phyloP scores from a whole-genome alignment of 345 rosid genomes.

The Aquilaria yunnanensis region DNA sequence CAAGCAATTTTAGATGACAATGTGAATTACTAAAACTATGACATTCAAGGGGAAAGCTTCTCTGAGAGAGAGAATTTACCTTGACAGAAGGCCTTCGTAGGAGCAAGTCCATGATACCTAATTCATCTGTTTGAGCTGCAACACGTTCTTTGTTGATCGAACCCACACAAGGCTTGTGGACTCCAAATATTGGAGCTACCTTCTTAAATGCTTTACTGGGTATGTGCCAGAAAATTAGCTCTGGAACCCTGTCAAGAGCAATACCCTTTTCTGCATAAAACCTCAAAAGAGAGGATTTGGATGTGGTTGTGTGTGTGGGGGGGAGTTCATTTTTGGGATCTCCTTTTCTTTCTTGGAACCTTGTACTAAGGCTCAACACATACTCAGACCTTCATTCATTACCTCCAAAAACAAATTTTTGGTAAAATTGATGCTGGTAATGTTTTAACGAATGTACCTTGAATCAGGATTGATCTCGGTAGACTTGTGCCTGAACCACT shows the following conservation, averaged over 20 bases:
- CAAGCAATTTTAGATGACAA: slow-evolving; percentile 2
- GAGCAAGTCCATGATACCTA: slow-evolving; percentile 61
- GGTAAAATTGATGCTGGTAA: background rate
- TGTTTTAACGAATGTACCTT: slow-evolving; percentile 29
- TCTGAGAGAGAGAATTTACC: slow-evolving; percentile 28
- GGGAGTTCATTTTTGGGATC: too few relatives aligned
- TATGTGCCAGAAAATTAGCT: slow-evolving; percentile 90
- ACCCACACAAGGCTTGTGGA: slow-evolving; percentile 72
- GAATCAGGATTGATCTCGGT: slow-evolving; percentile 54
- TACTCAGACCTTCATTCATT: background rate
- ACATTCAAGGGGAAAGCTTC: too few relatives aligned
- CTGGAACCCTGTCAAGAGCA: slow-evolving; percentile 49
- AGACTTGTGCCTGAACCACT: slow-evolving; percentile 62
- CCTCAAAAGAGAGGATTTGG: background rate
- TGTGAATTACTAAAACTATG: background rate
- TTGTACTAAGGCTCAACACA: background rate
- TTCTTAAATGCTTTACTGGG: slow-evolving; percentile 69
- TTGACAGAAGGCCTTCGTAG: slow-evolving; percentile 57
- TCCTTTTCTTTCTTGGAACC: too few relatives aligned
- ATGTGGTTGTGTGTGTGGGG: background rate
- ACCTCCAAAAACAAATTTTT: background rate
- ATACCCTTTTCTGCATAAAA: background rate
- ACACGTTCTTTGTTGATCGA: slow-evolving; percentile 74
- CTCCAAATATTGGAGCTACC: slow-evolving; percentile 59
- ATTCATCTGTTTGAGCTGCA: slow-evolving; percentile 75